A percentile compares a stretch with the other conserved stretches of the same genome.
phyloP scores from a whole-genome alignment of 23 red algal species.

The Chondrus crispus region DNA sequence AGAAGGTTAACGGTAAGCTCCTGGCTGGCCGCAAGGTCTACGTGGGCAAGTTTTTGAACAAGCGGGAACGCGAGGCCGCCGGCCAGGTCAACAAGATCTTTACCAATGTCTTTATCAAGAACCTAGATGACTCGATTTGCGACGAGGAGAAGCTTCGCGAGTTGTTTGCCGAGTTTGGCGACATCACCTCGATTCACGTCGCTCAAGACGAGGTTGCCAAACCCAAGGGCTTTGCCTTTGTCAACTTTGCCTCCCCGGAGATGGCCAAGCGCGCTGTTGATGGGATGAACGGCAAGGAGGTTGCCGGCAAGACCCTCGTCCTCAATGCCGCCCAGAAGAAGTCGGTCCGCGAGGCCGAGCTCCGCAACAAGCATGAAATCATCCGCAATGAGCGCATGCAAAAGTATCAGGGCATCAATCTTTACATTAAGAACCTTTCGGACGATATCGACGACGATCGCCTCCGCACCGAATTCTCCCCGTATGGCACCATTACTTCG shows the following conservation, averaged over 20 bases:
- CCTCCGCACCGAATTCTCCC: constrained; percentile 82
- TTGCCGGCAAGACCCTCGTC: constrained; percentile 66
- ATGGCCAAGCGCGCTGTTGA: constrained; percentile 79
- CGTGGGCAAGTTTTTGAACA: constrained; percentile 86
- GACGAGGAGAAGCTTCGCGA: constrained; percentile 74
- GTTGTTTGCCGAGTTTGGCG: constrained; percentile 80
- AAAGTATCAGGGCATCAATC: constrained; percentile 90
- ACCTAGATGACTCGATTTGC: constrained; percentile 80
- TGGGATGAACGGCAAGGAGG: constrained; percentile 81
- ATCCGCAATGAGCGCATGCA: constrained; percentile 69
- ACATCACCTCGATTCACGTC: constrained; percentile 89
- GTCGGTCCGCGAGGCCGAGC: constrained; percentile 87
- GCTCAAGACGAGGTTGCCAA: constrained; percentile 30
- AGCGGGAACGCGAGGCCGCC: constrained; percentile 87
- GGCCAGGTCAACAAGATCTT: constrained; percentile 85
- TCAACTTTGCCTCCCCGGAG: constrained; percentile 91
- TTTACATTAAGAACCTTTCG: constrained; percentile 96
- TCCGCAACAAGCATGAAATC: constrained; percentile 77
- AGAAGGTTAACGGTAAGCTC: constrained; percentile 86
- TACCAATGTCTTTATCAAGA: constrained; percentile 98
- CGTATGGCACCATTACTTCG: constrained; percentile 92
- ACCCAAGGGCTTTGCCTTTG: constrained; percentile 91
- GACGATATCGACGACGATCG: constrained; percentile 97
- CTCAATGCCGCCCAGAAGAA: constrained; percentile 97
- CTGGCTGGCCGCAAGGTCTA: constrained; percentile 82